Percentiles rank a stretch among this genome's conserved stretches.
Evolutionary conservation across 306 rosid genomes (phyloP).

Genomic region (Cicer yamashitae): DNA sequence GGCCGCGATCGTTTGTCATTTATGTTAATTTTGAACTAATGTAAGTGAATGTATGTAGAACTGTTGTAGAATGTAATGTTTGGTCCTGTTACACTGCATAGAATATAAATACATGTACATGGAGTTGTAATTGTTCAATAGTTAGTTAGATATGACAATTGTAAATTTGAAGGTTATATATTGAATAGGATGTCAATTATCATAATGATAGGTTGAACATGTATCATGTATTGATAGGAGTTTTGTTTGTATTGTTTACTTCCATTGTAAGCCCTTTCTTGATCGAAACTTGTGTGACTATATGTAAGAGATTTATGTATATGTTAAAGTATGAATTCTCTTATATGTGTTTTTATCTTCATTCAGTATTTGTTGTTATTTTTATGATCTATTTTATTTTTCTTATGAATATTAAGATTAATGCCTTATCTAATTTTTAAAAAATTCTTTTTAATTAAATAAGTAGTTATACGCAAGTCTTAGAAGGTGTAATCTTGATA

Average conservation of each 20-base stretch:
- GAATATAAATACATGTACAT: conserved; percentile 47
- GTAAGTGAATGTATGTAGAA: conserved; percentile 42
- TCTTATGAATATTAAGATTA: too few relatives aligned
- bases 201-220: conserved; percentile 32
- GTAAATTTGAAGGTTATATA: conserved; percentile 54
- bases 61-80: conserved; percentile 49
- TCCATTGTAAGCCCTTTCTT: not conserved
- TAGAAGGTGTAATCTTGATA: too few relatives aligned
- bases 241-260: conserved; percentile 31
- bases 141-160: conserved; percentile 43
- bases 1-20: conserved; percentile 42
- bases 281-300: not conserved
- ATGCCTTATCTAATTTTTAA: too few relatives aligned
- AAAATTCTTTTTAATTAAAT: too few relatives aligned
- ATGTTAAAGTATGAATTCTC: too few relatives aligned
- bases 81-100: conserved; percentile 50
- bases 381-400: too few relatives aligned
- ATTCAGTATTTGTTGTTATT: too few relatives aligned
- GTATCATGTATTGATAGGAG: conserved; percentile 37
- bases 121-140: conserved; percentile 47
- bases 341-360: too few relatives aligned
- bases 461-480: too few relatives aligned
- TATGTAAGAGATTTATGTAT: not conserved
- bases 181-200: conserved; percentile 44
- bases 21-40: conserved; percentile 42